These are phyloP conservation scores for Fonsecaea pedrosoi DNA, from an alignment of 2,329 filamentous ascomycete genomes.

Conservation along the genomic window DNA sequence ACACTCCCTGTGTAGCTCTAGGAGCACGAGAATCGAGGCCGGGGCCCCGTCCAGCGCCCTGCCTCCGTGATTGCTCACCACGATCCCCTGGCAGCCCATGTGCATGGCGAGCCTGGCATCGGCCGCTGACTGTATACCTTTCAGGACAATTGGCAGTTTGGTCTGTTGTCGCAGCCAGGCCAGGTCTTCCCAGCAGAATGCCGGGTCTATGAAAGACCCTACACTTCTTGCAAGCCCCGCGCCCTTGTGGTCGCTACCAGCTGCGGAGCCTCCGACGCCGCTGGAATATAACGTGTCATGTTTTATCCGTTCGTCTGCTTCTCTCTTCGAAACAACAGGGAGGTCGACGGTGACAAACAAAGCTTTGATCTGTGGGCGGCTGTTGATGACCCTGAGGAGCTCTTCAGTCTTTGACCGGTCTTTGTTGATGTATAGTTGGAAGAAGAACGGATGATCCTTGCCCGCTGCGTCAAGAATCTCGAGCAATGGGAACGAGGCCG, in stretches of 20 bases:
- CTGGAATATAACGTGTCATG: conserved; percentile 28
- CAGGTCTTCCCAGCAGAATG: conserved; percentile 61
- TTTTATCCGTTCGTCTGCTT: conserved; percentile 63
- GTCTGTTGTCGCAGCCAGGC: conserved; percentile 59
- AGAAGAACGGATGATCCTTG: conserved; percentile 43
- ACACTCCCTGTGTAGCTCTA: conserved; percentile 66
- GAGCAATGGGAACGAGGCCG: conserved; percentile 63
- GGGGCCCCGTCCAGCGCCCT: conserved; percentile 56
- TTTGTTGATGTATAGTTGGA: conserved; percentile 69
- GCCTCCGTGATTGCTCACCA: conserved; percentile 66
- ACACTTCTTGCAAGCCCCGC: conserved; percentile 54
- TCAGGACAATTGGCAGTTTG: conserved; percentile 61
- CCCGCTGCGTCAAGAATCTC: conserved; percentile 56
- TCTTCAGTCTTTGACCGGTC: conserved; percentile 60
- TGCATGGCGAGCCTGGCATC: conserved; percentile 61
- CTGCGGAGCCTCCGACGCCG: conserved; percentile 14
- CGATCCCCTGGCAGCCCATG: conserved; percentile 60
- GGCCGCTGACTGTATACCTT: conserved; percentile 63
- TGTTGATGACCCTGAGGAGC: conserved; percentile 58
- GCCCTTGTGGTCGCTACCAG: conserved; percentile 58
- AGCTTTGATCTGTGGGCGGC: conserved; percentile 54
- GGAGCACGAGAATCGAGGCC: conserved; percentile 63
- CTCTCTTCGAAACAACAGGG: conserved; percentile 61
- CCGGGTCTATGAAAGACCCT: conserved; percentile 58
- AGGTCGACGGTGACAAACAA: conserved; percentile 61